phyloP scores from a whole-genome alignment of 805 yeast species.

The Tetrapisispora pingtungensis region DNA sequence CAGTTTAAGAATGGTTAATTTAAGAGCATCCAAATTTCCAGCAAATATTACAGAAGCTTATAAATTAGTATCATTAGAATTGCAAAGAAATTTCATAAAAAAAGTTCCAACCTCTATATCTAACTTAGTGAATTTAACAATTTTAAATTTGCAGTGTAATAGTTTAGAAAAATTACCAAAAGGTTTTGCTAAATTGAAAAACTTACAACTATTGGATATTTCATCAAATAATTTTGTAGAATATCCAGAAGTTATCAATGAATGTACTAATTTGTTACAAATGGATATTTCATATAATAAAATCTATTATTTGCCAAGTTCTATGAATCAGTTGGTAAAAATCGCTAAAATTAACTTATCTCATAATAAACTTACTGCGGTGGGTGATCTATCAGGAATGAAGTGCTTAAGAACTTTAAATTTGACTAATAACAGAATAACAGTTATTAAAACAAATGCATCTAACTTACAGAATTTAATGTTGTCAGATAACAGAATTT shows the following conservation, averaged over 20 bases:
- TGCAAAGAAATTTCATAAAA: slow-evolving; percentile 70
- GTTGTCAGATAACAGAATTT: slow-evolving; percentile 65
- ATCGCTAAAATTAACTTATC: slow-evolving; percentile 64
- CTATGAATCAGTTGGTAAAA: slow-evolving; percentile 47
- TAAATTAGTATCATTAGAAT: slow-evolving; percentile 53
- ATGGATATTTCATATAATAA: slow-evolving; percentile 79
- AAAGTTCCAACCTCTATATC: slow-evolving; percentile 49
- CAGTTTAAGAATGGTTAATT: slow-evolving; percentile 56
- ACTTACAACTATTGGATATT: slow-evolving; percentile 54
- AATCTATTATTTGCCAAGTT: slow-evolving; percentile 48
- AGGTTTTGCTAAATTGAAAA: slow-evolving; percentile 44
- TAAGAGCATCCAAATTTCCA: slow-evolving; percentile 70
- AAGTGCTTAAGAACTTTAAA: slow-evolving; percentile 59
- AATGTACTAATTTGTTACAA: slow-evolving; percentile 47
- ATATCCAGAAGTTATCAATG: slow-evolving; percentile 58
- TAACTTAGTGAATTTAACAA: slow-evolving; percentile 43
- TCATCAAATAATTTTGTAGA: slow-evolving; percentile 63
- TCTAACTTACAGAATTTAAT: slow-evolving; percentile 61
- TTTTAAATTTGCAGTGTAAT: slow-evolving; percentile 64
- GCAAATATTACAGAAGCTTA: slow-evolving; percentile 59
- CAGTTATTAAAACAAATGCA: slow-evolving; percentile 33
- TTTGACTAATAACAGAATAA: slow-evolving; percentile 56
- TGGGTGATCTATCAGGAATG: slow-evolving; percentile 41
- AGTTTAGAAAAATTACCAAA: slow-evolving; percentile 55
- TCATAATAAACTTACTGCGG: slow-evolving; percentile 47